phyloP scores from a whole-genome alignment of 768 basidiomycete genomes.

The Tulasnella calospora region DNA sequence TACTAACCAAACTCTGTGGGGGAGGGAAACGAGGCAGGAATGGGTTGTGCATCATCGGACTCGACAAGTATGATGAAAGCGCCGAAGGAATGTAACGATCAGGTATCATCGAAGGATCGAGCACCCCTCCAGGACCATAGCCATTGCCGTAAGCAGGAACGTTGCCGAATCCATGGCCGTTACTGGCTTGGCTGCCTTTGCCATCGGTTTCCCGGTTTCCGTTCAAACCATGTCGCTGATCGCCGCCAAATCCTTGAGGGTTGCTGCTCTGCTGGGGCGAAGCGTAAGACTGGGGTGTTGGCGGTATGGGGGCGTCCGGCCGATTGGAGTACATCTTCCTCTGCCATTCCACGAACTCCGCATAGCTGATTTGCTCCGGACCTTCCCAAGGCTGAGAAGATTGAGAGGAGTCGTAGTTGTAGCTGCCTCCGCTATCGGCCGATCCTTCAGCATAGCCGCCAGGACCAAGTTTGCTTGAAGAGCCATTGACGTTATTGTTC shows the following conservation, averaged over 20 bases:
- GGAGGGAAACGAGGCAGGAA: slow-evolving; percentile 27
- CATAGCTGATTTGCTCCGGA: slow-evolving; percentile 7
- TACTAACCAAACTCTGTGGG: slow-evolving; percentile 12
- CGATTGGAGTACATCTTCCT: slow-evolving; percentile 19
- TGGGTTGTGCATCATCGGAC: slow-evolving; percentile 25
- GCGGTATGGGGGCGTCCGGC: slow-evolving; percentile 27
- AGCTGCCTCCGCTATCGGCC: slow-evolving; percentile 5
- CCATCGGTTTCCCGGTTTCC: neutral
- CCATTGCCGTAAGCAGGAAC: slow-evolving; percentile 13
- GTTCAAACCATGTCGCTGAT: neutral
- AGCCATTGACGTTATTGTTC: slow-evolving; percentile 15
- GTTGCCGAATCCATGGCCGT: neutral
- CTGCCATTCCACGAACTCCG: slow-evolving; percentile 21
- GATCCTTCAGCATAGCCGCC: neutral
- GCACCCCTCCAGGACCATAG: slow-evolving; percentile 13
- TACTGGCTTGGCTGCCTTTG: neutral
- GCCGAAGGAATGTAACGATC: slow-evolving; percentile 26
- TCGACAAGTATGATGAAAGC: slow-evolving; percentile 23
- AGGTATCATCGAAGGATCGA: slow-evolving; percentile 19
- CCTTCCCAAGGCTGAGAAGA: slow-evolving; percentile 18
- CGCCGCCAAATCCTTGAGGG: neutral
- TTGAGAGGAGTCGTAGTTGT: neutral
- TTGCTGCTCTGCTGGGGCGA: neutral
- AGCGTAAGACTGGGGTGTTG: slow-evolving; percentile 25
- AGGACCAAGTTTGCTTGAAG: neutral